Base-by-base conservation (phyloP, 768 basidiomycete species). In the Gymnopilus dilepis region DNA sequence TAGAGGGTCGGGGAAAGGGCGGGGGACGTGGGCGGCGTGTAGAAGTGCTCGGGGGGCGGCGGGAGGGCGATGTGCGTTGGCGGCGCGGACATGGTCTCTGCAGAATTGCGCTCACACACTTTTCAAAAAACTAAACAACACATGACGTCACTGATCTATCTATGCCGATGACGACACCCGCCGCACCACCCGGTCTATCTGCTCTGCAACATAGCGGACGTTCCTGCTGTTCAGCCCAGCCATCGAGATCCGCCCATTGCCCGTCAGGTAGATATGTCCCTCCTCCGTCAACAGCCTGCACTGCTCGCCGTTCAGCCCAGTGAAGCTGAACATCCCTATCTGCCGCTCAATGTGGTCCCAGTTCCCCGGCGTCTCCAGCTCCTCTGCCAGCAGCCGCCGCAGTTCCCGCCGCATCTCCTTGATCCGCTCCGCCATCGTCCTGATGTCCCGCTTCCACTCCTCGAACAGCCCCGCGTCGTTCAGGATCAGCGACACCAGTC, bases 321-420 rank as follows among this genome's bases (percentile, higher is more conserved):
- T 96, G 78, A 91, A 96, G 74, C 93, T 94, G 83, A 96, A 97
- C 96, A 97, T 97, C 59, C 96, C 97, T 76, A 99, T 99, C 82
- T 99, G 97, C 55, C 87, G 85, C 68, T 90, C 80, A 69, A 99
- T 97, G 76, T 99, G 97, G n/a, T 89, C 86, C 97, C 97, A 99
- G 70, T 86, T 87, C 6, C 95, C 94, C 3, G 95, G 95, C 53
- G 94, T 96, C 70, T 91, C 84, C 65, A 94, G 75, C 73, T 91
- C 88, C 64, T 92, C 82, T 19, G 85, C 90, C 72, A 97, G 74
- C 68, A 92, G 72, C 57, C 83, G 77, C 81, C 86, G 82, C 67
- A 99, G 81, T 77, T 91, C 84, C 63, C 86, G 78, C 41, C 97
- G 86, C 96, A 98, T 98, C 53, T 82, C 80, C 69, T 96, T 97